Percentiles rank a stretch among this genome's conserved stretches.
phyloP scores from a whole-genome alignment of 2,329 filamentous ascomycete species.

The Pestalotiopsis sp. region DNA sequence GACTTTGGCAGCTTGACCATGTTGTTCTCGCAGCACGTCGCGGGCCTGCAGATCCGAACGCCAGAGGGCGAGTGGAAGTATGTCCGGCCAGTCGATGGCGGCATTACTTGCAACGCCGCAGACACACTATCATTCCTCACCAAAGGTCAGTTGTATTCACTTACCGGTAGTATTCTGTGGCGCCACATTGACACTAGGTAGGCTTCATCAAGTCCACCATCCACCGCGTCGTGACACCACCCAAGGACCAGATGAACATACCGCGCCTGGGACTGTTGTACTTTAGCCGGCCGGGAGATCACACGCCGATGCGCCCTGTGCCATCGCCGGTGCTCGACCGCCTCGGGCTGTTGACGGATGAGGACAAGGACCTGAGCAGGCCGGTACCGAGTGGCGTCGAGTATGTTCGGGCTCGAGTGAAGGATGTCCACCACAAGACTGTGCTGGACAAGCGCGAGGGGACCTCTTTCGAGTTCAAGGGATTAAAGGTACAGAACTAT shows the following conservation, averaged over 20 bases:
- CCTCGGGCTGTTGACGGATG: constrained; percentile 39
- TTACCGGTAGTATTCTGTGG: constrained; percentile 36
- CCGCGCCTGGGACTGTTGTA: constrained; percentile 28
- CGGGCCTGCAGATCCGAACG: constrained; percentile 51
- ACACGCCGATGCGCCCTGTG: constrained; percentile 33
- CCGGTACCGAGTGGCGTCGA: constrained; percentile 43
- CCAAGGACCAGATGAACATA: constrained; percentile 25
- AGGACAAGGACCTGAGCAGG: constrained; percentile 38
- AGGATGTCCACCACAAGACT: constrained; percentile 47
- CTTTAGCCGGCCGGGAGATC: constrained; percentile 29
- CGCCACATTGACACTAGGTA: neutral
- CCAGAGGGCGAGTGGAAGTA: constrained; percentile 41
- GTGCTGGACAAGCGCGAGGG: constrained; percentile 45
- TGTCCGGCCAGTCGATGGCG: constrained; percentile 26
- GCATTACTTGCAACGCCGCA: constrained; percentile 50
- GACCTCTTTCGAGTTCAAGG: constrained; percentile 45
- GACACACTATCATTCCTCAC: constrained; percentile 48
- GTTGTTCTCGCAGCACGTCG: constrained; percentile 58
- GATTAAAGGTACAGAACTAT: constrained; percentile 26
- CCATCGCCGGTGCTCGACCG: constrained; percentile 38
- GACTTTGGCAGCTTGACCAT: constrained; percentile 45
- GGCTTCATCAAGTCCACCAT: constrained; percentile 30
- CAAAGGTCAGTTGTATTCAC: constrained; percentile 25
- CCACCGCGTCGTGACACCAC: constrained; percentile 28
- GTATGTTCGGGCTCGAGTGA: constrained; percentile 47